Evolutionary conservation across 306 rosid species (phyloP).

Genomic region (Fragaria ananassa): DNA sequence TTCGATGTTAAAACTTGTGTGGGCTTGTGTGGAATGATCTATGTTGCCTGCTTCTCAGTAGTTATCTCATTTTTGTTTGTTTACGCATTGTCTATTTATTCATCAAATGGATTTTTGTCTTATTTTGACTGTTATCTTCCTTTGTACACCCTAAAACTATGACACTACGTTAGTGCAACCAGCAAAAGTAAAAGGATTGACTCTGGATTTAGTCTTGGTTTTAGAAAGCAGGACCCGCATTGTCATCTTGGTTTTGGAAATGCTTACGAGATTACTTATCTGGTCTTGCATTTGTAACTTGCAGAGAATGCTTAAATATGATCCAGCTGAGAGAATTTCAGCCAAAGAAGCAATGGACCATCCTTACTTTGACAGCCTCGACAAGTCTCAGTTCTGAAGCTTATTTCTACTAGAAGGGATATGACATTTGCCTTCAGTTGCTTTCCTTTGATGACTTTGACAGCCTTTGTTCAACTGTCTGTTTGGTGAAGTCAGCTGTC

Average conservation of each 20-base stretch:
- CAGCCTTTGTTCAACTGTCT: constrained; percentile 13
- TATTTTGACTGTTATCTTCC: neutral
- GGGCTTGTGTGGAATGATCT: neutral
- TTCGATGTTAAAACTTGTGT: neutral
- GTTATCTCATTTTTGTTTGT: neutral
- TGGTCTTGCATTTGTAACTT: no score
- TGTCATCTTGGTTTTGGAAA: neutral
- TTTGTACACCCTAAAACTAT: neutral
- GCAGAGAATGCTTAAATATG: constrained; percentile 49
- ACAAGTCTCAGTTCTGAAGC: constrained; percentile 75
- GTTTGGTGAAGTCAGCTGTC: constrained; percentile 28
- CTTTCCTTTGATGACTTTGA: constrained; percentile 16
- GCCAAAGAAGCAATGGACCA: constrained; percentile 97
- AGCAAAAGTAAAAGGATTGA: neutral
- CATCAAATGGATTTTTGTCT: neutral
- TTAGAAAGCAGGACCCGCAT: neutral
- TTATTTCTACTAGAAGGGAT: neutral
- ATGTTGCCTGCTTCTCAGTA: neutral
- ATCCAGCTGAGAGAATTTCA: constrained; percentile 85
- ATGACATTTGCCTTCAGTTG: constrained; percentile 10
- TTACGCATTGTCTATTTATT: neutral
- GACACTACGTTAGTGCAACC: neutral
- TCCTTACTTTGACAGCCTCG: constrained; percentile 88
- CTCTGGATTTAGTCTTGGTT: neutral
- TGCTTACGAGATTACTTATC: no score